Base-by-base conservation (phyloP, 2,329 filamentous ascomycete genomes). In the Fusarium concolor region DNA sequence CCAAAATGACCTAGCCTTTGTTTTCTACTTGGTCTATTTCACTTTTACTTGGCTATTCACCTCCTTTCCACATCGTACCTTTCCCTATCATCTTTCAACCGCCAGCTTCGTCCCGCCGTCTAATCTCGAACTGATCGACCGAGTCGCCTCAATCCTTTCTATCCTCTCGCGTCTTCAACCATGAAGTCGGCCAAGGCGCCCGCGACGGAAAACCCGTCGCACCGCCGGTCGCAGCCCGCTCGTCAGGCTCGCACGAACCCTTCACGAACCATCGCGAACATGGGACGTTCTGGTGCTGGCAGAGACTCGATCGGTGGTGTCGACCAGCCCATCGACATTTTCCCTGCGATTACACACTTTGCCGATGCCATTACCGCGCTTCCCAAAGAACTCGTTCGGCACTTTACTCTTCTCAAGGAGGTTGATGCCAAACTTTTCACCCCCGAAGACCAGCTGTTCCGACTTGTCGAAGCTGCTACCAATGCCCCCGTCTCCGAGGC, bases 351-450 rank as follows among this genome's bases (percentile, higher is more conserved):
- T 68, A 89, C 86, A 12, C 87, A 90, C 80, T 98, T 99, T 78
- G 92, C 95, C 67, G 94, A 98, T 79, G 90, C 94, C 67, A 93
- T 98, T 76, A 90, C 93, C 51, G 94, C 95, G 38, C 87, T 99
- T 26, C 96, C 96, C 6, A 94, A 94, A 78, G 96, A 99, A 81
- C 92, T 97, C 50, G 93, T 97, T 72, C 90, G 94, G 76, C 95
- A 99, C 79, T 97, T 97, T 74, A 97, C 95, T 33, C 87, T 98
- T 57, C 85, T 99, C 71, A 97, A 97, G 79, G 96, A 99, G 81
- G 96, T 98, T 46, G 96, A 99, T 82, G 95, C 95, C 67, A 99
- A 99, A 82, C 92, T 97, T 68, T 96, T 94, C 80, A 90, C 89
- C 26, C 92, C 96, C 9, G 93, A 97, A 78, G 91, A 96, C 73